A percentile compares a stretch with the other conserved stretches of the same genome.
Evolutionary conservation across 2,329 filamentous ascomycete genomes (phyloP).

Genomic region (Scytalidium lignicola): DNA sequence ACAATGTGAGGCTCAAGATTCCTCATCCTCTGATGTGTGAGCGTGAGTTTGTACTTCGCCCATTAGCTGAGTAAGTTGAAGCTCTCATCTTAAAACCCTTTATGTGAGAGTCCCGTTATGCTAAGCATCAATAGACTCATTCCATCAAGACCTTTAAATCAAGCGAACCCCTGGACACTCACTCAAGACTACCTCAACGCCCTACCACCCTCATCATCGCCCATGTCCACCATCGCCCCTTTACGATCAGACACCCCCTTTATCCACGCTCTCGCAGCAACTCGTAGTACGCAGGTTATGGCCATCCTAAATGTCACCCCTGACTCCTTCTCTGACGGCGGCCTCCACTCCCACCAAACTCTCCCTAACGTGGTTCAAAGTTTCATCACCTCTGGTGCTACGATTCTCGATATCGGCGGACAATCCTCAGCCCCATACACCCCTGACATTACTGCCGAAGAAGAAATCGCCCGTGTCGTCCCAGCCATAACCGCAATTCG

Average conservation of each 20-base stretch:
- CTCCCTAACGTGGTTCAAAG: slow-evolving; percentile 53
- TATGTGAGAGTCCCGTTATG: slow-evolving; percentile 1
- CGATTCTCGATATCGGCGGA: slow-evolving; percentile 87
- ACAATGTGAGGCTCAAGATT: slow-evolving; percentile 70
- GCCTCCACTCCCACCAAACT: slow-evolving; percentile 48
- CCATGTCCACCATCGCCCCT: slow-evolving; percentile 56
- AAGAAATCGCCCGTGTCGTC: slow-evolving; percentile 74
- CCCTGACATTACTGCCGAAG: slow-evolving; percentile 59
- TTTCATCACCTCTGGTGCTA: slow-evolving; percentile 67
- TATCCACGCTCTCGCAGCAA: slow-evolving; percentile 52
- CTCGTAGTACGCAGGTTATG: slow-evolving; percentile 71
- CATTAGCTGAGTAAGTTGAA: slow-evolving; percentile 65
- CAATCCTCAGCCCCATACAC: slow-evolving; percentile 84
- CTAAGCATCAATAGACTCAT: slow-evolving; percentile 41
- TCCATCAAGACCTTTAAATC: slow-evolving; percentile 47
- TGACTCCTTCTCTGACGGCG: slow-evolving; percentile 95
- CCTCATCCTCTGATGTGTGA: slow-evolving; percentile 84
- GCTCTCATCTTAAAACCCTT: background rate
- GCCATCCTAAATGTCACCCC: slow-evolving; percentile 92
- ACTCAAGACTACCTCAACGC: slow-evolving; percentile 57
- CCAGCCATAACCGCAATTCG: slow-evolving; percentile 75
- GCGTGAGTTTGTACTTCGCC: slow-evolving; percentile 87
- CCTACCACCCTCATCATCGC: slow-evolving; percentile 42
- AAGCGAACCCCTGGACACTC: slow-evolving; percentile 53
- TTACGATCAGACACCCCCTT: slow-evolving; percentile 43